Evolutionary conservation across 208 protist species (phyloP), one percentile per base, ranked within the genome.

Genomic region (Wallacemonas sp.): DNA sequence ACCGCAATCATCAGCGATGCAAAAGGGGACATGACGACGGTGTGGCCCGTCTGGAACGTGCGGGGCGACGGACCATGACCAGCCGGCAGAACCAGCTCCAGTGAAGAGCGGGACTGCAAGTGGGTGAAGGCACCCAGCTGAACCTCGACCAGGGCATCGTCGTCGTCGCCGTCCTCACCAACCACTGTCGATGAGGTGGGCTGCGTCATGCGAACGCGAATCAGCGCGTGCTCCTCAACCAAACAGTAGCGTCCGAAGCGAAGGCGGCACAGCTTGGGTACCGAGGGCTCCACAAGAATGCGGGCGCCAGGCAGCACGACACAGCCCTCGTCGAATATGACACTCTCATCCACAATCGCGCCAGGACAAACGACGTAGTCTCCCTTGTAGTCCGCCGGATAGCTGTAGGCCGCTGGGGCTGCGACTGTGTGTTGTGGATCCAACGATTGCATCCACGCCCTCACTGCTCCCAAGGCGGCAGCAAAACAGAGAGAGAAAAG

Each of bases 311-410:
- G 72, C 21, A 82, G 77, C 16, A 86, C 79, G 29, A 86, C 74
- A 43, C 83, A 90, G 17, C 83, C 77, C 16, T 74, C 49, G 33
- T 64, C 71, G 56, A 90, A 86, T 5, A 63, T 56, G 2, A 90
- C 78, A n/a, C 60, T 33, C 21, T 68, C 60, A 60, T 74, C 81
- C 4, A 63, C 41, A 4, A 26, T 6, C 8, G 57, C 57, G 24
- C 57, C 34, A 33, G 34, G 26, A 48, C 26, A 58, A 29, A 58
- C 52, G 12, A 58, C 52, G 30, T 58, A 58, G 29, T 58, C 29
- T 9, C 52, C 52, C 32, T 58, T 33, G 52, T 58, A 58, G n/a
- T 33, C 32, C 2, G 12, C 52, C 14, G 52, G 52, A 29, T 58
- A 58, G 9, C 29, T 38, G 52, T 43, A 58, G 12, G 49, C 21